These are phyloP conservation scores for Candida xyloterini DNA, from an alignment of 805 yeast genomes.

Conservation along the genomic window DNA sequence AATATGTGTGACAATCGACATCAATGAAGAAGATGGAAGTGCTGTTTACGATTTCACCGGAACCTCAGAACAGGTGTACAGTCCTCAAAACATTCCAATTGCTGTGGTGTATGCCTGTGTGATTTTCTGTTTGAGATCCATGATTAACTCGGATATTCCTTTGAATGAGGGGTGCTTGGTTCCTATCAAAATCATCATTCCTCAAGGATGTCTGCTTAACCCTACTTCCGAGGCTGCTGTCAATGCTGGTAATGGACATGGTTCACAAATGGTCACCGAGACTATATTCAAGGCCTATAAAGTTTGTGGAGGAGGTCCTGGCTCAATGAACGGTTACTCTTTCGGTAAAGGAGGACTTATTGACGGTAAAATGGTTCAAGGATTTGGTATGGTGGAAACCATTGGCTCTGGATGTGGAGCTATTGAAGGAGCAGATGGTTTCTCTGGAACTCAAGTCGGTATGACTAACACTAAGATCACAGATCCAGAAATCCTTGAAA, in stretches of 20 bases:
- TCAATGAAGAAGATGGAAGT: constrained; percentile 38
- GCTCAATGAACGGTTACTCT: constrained; percentile 84
- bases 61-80: constrained; percentile 50
- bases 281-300: constrained; percentile 76
- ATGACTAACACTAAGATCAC: constrained; percentile 38
- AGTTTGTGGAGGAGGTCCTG: constrained; percentile 86
- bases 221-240: constrained; percentile 46
- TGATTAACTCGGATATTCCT: constrained; percentile 51
- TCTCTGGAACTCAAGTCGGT: constrained; percentile 52
- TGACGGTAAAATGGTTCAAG: constrained; percentile 20
- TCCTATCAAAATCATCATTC: constrained; percentile 30
- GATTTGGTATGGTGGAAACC: constrained; percentile 55
- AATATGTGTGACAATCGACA: constrained; percentile 41
- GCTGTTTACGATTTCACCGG: constrained; percentile 53
- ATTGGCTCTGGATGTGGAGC: constrained; percentile 58
- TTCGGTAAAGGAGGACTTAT: constrained; percentile 49
- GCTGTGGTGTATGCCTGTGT: constrained; percentile 54
- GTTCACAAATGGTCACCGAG: constrained; percentile 86
- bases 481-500: constrained; percentile 52
- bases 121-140: constrained; percentile 48
- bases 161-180: constrained; percentile 51
- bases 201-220: constrained; percentile 34
- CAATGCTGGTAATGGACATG: constrained; percentile 57
- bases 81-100: constrained; percentile 52
- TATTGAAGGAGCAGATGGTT: constrained; percentile 27